Evolutionary conservation across 2,329 filamentous ascomycete species (phyloP).

Genomic region (Fusarium palustre): DNA sequence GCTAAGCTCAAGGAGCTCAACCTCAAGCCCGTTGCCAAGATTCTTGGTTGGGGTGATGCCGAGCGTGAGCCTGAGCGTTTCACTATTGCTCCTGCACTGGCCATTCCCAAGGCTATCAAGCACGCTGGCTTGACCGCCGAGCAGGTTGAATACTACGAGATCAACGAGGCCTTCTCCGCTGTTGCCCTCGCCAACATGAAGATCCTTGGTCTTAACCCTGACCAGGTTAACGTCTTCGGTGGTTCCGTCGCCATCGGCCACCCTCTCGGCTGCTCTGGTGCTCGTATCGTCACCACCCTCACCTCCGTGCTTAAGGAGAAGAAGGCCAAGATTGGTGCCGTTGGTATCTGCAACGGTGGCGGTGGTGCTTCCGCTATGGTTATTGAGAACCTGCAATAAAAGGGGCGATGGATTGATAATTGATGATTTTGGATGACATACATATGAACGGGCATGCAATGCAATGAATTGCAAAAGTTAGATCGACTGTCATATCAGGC

Average conservation of each 20-base stretch:
- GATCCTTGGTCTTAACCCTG: constrained; percentile 79
- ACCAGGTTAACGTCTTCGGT: constrained; percentile 95
- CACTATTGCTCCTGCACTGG: constrained; percentile 91
- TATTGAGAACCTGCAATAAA: constrained; percentile 77
- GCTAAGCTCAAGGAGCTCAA: constrained; percentile 91
- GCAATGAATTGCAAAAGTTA: constrained; percentile 41
- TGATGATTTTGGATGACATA: constrained; percentile 45
- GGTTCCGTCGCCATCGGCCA: constrained; percentile 96
- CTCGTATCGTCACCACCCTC: constrained; percentile 91
- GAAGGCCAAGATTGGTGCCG: constrained; percentile 92
- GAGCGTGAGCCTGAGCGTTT: constrained; percentile 93
- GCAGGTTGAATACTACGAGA: constrained; percentile 93
- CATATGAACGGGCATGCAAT: constrained; percentile 34
- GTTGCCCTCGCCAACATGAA: constrained; percentile 98
- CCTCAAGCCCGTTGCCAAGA: constrained; percentile 93
- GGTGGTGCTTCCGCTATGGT: constrained; percentile 95
- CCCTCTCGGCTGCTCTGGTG: constrained; percentile 92
- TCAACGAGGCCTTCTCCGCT: constrained; percentile 99
- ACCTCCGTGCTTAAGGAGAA: constrained; percentile 89
- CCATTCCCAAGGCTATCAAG: constrained; percentile 97
- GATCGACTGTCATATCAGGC: constrained; percentile 27
- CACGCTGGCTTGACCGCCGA: constrained; percentile 85
- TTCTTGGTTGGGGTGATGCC: constrained; percentile 96
- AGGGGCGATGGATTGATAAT: constrained; percentile 21
- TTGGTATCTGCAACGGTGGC: constrained; percentile 97